These are phyloP conservation scores for Boletus smithii DNA, from an alignment of 1,284 basidiomycete species.

Conservation along the genomic window DNA sequence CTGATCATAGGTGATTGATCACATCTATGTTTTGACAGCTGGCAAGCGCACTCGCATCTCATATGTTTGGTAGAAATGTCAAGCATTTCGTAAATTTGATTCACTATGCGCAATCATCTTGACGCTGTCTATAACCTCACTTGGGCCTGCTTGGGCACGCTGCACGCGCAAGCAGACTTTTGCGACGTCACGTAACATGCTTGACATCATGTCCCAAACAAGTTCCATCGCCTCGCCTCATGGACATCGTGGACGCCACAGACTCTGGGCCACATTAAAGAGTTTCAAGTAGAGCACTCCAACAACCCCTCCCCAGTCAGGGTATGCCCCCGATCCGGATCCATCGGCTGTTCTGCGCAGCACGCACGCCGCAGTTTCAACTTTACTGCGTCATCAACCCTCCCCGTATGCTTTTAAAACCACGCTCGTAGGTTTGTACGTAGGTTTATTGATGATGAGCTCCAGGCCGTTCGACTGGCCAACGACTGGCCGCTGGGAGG, in stretches of 20 bases:
- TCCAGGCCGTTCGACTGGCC: no score
- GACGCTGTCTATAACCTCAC: conserved; percentile 50
- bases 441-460: conserved; percentile 62
- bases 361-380: background rate
- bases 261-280: no score
- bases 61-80: conserved; percentile 55
- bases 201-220: conserved; percentile 56
- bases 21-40: conserved; percentile 20
- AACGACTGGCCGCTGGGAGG: no score
- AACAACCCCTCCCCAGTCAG: no score
- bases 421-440: conserved; percentile 61
- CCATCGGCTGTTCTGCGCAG: background rate
- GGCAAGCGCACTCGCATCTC: no score
- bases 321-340: no score
- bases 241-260: no score
- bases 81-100: conserved; percentile 59
- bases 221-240: conserved; percentile 59
- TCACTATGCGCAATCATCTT: conserved; percentile 65
- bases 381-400: background rate
- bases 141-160: conserved; percentile 71
- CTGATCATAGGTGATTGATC: conserved; percentile 56
- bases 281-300: no score
- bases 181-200: conserved; percentile 54
- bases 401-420: no score
- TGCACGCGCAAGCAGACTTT: no score